Evolutionary conservation across 345 rosid species (phyloP), one percentile per base, ranked within the genome.

Genomic region (Xanthoceras sorbifolium): DNA sequence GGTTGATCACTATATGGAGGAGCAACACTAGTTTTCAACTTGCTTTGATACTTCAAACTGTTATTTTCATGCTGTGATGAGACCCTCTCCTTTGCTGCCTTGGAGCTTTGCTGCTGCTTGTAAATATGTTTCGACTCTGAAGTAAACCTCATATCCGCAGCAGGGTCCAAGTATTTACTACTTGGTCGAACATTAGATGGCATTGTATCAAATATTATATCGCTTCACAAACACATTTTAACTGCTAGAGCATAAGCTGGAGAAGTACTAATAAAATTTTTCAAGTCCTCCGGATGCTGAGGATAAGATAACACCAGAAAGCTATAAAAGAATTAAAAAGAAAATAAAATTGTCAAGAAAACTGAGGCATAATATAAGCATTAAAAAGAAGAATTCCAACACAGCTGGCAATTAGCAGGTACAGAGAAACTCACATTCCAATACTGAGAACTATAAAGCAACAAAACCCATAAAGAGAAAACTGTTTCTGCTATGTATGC

Each of bases 1-100:
- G 67, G 71, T 55, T 48, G 78, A 46, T 70, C 78, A 65, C 67
- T 48, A 68, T 36, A 31, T 9, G 76, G 36, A 20, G 40, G 67
- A 78, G 60, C 44, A 28, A 23, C 61, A 67, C 40, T 36, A 18
- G 69, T 44, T 67, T 76, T 84, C 18, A 77, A 77, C 81, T 79
- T 84, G 10, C 63, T 91, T 67, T 65, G 83, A 72, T 75, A 79
- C 80, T 79, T 85, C 34, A 71, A 62, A 29, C 63, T 76, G 64
- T 44, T 77, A 50, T 38, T 72, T 77, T 78, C 86, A 25, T 76
- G 82, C 36, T 64, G 67, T 9, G 74, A 72, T 1, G 34, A 74
- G 55, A 31, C 63, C 68, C 81, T 79, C 75, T 90, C 90, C 81
- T 84, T 86, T 78, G 69, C 82, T 34, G 66, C 68, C 77, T 71